Evolutionary conservation across 768 basidiomycete genomes (phyloP).

Genomic region (Boletus pseudo-olivaceus): DNA sequence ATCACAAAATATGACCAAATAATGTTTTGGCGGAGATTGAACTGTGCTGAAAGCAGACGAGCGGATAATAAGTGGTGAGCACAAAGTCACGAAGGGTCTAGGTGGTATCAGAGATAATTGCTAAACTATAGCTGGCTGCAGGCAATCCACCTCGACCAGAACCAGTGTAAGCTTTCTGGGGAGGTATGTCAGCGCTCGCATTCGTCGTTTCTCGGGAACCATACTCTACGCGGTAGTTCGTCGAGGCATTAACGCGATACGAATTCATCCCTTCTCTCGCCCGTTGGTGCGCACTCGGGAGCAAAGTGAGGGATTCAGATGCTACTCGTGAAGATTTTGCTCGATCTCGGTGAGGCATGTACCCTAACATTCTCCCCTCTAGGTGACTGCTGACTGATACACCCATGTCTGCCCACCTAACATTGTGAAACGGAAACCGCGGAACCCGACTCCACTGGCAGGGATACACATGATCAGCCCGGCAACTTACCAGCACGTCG

Average conservation of each 20-base stretch:
- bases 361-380: background rate
- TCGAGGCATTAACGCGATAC: slow-evolving; percentile 22
- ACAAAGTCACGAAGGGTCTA: too few species aligned
- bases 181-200: slow-evolving; percentile 11
- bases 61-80: too few species aligned
- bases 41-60: too few species aligned
- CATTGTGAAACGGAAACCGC: background rate
- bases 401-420: background rate
- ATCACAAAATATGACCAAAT: too few species aligned
- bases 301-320: slow-evolving; percentile 24
- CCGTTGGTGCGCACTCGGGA: slow-evolving; percentile 19
- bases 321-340: slow-evolving; percentile 15
- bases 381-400: background rate
- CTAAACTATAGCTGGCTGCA: slow-evolving; percentile 32
- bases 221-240: slow-evolving; percentile 14
- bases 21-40: too few species aligned
- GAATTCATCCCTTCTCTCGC: slow-evolving; percentile 26
- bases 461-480: slow-evolving; percentile 22
- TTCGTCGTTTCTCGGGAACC: background rate
- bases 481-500: slow-evolving; percentile 21
- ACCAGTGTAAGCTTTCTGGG: slow-evolving; percentile 18
- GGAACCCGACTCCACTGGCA: background rate
- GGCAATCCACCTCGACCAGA: slow-evolving; percentile 28
- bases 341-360: slow-evolving; percentile 28
- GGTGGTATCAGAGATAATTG: slow-evolving; percentile 24